Evolutionary conservation across 2,329 filamentous ascomycete species (phyloP), one percentile per base, ranked within the genome.

Genomic region (Exophiala dermatitidis): DNA sequence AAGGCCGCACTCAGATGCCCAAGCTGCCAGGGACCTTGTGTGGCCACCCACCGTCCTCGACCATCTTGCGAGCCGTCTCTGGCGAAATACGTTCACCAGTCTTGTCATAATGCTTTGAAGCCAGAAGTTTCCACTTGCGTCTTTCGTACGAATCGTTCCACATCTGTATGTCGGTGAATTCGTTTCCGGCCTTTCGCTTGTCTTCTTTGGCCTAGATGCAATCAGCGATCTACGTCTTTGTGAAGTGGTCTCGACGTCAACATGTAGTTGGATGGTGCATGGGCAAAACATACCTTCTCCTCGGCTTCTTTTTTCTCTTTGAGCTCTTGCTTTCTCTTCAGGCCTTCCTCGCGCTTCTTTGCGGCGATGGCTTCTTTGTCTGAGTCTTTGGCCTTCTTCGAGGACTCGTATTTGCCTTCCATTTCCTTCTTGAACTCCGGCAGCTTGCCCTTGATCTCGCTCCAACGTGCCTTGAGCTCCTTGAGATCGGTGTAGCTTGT

Each of bases 101-200:
- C 48, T 50, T 52, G 50, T 64, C 62, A 36, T 58, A 64, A 46
- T 63, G 60, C 41, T 52, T 60, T 2, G 62, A 62, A n/a, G 60
- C 59, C 38, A 61, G 30, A 1, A 31, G 41, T 2, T 52, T 37
- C 53, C 62, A 62, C 49, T 60, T 62, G 36, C 58, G 56, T 44
- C 52, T 53, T 48, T 61, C 54, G 33, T 54, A 53, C 5, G 38
- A 33, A 5, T 59, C 47, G 6, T 54, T 52, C 48, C 40, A 48
- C 7, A 30, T 29, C 46, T 54, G 52, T 30, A 57, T 7, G 33
- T 46, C 36, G 12, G 9, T 32, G 9, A 41, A 32, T 31, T 19
- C 40, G 44, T 34, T 30, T 52, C n/a, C 9, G 31, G 30, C 26
- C 32, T 28, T 28, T 36, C 26, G 4, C 34, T 8, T 33, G 5